Base-by-base conservation (phyloP, 1,139 yeast species). In the Debaryomyces sp. region DNA sequence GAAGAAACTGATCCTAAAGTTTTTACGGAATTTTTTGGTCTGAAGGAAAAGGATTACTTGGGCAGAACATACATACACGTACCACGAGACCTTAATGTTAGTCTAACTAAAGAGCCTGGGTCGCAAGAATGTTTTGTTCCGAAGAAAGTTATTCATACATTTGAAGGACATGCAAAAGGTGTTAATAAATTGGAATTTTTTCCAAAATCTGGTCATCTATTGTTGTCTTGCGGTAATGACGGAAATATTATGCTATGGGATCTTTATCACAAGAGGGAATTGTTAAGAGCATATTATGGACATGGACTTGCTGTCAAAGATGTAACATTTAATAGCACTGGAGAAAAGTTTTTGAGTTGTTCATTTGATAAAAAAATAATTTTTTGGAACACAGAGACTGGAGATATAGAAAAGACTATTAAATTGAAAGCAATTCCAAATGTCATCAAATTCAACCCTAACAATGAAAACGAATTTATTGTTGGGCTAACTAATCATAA, bases 361-460 rank as follows among this genome's bases (percentile, higher is more conserved):
- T 82, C 92, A 0, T 89, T 79, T 63, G 97, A 91, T 62, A 79
- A 76, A 51, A 66, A 65, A 18, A 77, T 89, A 5, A 76, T 80
- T 44, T 67, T 87, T 13, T 91, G 97, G 97, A 83, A 89, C 50
- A 89, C 96, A 0, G 90, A 84, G 58, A 76, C 86, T 0, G 97
- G 97, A 1, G 70, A 73, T 37, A 80, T 89, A 21, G 55, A 75
- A 5, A 66, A 72, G 13, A 70, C 78, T 22, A 62, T 79, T 35
- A 64, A 54, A 30, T 62, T 73, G 37, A 63, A 58, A 7, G 65
- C 85, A 1, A 71, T 78, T 1, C 92, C 96, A 1, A 89, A 87
- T 52, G 80, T 80, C 35, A 71, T 86, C 5, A 73, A 73, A 45
- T 87, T 85, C 65, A 82, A 87, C 54, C 95, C 96, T 0, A 65